Evolutionary conservation across 2,329 filamentous ascomycete species (phyloP).

Genomic region (Verticillium zaregamsianum): DNA sequence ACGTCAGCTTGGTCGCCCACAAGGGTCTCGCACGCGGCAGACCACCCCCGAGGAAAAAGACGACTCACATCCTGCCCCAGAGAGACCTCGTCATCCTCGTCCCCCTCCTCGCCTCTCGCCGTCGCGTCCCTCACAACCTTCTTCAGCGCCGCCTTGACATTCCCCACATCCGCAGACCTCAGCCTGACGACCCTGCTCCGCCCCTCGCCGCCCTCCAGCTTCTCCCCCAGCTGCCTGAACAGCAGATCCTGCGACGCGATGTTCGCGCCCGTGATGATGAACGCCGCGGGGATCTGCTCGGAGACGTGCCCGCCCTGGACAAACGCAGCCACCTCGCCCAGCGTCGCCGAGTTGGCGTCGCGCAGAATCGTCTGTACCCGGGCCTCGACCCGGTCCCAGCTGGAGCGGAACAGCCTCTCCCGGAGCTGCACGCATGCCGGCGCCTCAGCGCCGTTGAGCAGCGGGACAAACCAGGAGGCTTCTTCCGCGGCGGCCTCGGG

Average conservation of each 20-base stretch:
- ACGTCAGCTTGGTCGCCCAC: neutral
- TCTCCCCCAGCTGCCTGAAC: conserved; percentile 65
- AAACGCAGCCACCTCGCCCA: conserved; percentile 55
- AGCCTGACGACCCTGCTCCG: conserved; percentile 60
- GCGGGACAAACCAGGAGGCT: conserved; percentile 37
- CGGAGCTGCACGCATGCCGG: conserved; percentile 46
- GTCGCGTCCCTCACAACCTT: conserved; percentile 67
- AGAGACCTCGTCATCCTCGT: conserved; percentile 47
- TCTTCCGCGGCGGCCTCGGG: conserved; percentile 8
- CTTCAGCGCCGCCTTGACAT: conserved; percentile 69
- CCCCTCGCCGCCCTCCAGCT: conserved; percentile 40
- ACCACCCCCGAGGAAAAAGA: neutral
- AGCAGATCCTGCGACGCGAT: conserved; percentile 70
- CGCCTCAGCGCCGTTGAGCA: conserved; percentile 52
- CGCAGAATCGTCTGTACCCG: conserved; percentile 58
- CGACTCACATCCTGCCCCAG: conserved; percentile 42
- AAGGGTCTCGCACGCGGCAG: neutral
- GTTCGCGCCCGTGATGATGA: conserved; percentile 75
- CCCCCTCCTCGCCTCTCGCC: conserved; percentile 39
- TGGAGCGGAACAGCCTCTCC: conserved; percentile 53
- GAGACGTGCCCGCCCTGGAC: conserved; percentile 30
- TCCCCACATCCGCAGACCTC: conserved; percentile 66
- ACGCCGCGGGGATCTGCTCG: conserved; percentile 45
- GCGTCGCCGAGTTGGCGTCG: conserved; percentile 56
- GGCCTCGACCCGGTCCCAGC: conserved; percentile 61